Evolutionary conservation across 1,284 basidiomycete species (phyloP), one percentile per base, ranked within the genome.

Genomic region (Puccinia triticina): DNA sequence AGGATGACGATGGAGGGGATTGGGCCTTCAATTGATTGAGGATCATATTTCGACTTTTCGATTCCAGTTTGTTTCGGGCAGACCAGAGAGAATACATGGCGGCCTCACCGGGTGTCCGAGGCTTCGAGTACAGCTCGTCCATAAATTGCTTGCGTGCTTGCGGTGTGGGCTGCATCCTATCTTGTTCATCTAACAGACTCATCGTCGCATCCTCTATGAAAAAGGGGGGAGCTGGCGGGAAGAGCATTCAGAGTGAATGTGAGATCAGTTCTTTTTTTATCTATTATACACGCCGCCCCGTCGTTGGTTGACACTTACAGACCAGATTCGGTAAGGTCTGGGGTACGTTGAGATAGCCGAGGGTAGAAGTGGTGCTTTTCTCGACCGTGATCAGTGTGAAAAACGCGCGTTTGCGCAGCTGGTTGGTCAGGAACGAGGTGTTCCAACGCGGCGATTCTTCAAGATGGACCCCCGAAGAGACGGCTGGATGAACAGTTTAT

Each of bases 401-500:
- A 64, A 80, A 80, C 2, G 78, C 78, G 16, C 78, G 67, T 64
- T 80, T 80, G 21, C 78, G 57, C 48, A 80, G 34, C 26, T 80
- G 78, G 50, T 73, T 69, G n/a, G 26, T 73, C 12, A 73, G 21
- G n/a, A 80, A 59, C 37, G 78, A 80, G 29, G 53, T 48, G 32
- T 57, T 43, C 78, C 78, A 80, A 26, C 55, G 69, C 29, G 78
- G 53, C 78, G 69, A 72, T 5, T 73, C 46, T 72, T 48, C 46
- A 14, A 72, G 48, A 34, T 72, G 71, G 48, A 26, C 71, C 21
- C 40, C 40, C n/a, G 71, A 26, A 48, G 21, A 29, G 46, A 72
- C 46, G 18, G 71, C 71, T 72, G 46, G 2, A 53, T 10, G 37
- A 69, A 26, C 1, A 2, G n/a, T 48, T 26, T 2, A 11, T 40